Evolutionary conservation across 2,329 filamentous ascomycete genomes (phyloP).

Genomic region (Sordariomycetes sp.): DNA sequence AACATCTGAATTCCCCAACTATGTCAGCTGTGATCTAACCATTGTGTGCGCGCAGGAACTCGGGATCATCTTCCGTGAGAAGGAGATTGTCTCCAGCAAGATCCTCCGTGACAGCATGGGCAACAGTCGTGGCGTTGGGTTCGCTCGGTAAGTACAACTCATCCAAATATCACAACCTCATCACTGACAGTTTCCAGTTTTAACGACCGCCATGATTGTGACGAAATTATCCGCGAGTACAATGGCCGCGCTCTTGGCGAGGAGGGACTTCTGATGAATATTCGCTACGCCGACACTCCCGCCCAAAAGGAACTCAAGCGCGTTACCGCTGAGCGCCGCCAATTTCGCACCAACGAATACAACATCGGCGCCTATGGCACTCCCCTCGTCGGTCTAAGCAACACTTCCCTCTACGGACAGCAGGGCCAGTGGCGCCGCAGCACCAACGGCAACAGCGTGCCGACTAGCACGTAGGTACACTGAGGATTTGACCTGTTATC

Average conservation of each 20-base stretch:
- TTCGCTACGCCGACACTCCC: conserved; percentile 94
- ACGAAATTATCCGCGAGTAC: conserved; percentile 78
- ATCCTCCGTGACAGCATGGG: conserved; percentile 88
- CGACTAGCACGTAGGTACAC: too few relatives aligned
- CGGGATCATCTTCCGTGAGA: conserved; percentile 68
- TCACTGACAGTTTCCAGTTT: conserved; percentile 59
- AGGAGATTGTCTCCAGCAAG: conserved; percentile 84
- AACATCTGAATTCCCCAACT: neutral
- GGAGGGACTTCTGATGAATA: conserved; percentile 77
- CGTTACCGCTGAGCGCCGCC: conserved; percentile 86
- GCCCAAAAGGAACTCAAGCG: conserved; percentile 96
- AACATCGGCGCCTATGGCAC: conserved; percentile 65
- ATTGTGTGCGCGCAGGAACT: conserved; percentile 50
- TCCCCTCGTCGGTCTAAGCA: conserved; percentile 45
- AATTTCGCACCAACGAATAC: conserved; percentile 95
- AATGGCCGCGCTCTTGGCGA: conserved; percentile 71
- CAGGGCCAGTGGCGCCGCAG: conserved; percentile 25
- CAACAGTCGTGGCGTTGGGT: conserved; percentile 92
- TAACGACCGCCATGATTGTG: conserved; percentile 79
- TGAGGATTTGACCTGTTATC: too few relatives aligned
- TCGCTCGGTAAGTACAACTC: conserved; percentile 65
- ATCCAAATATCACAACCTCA: neutral
- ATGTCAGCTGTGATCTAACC: conserved; percentile 7
- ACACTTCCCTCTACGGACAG: conserved; percentile 24
- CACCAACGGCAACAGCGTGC: too few relatives aligned